Percentiles rank a stretch among this genome's conserved stretches.
Evolutionary conservation across 225 moss, liverwort and hornwort species (phyloP).

Genomic region (Polytrichum formosum): DNA sequence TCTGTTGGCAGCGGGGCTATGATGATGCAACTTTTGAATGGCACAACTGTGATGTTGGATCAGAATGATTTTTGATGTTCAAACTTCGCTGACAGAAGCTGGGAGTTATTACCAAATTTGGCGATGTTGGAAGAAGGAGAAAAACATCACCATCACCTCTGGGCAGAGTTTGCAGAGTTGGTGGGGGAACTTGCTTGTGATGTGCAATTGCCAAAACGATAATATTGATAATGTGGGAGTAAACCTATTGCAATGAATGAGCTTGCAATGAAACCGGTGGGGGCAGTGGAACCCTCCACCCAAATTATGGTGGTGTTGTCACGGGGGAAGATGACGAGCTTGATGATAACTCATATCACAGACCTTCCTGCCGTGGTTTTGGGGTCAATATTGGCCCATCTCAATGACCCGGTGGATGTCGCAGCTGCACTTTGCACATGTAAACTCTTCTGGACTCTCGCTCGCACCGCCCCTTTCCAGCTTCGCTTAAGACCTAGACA

Average conservation of each 20-base stretch:
- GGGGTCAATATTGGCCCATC: conserved; percentile 54
- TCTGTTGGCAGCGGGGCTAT: too few species aligned
- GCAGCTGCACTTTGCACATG: conserved; percentile 63
- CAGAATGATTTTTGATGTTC: too few species aligned
- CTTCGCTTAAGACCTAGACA: conserved; percentile 55
- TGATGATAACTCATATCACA: conserved; percentile 40
- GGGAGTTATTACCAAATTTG: too few species aligned
- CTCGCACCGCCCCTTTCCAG: conserved; percentile 60
- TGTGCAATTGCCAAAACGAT: too few species aligned
- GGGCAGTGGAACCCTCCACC: conserved; percentile 30
- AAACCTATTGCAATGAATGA: conserved; percentile 19
- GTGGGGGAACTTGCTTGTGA: too few species aligned
- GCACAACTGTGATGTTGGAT: too few species aligned
- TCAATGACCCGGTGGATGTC: conserved; percentile 66
- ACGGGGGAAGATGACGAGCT: conserved; percentile 20
- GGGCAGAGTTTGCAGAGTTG: too few species aligned
- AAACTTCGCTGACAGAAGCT: too few species aligned
- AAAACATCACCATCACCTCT: too few species aligned
- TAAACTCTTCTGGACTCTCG: conserved; percentile 56
- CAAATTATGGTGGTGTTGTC: conserved; percentile 24
- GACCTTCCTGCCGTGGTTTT: conserved; percentile 74
- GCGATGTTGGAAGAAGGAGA: too few species aligned
- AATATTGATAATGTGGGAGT: too few species aligned
- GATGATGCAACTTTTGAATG: too few species aligned
- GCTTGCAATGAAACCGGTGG: conserved; percentile 2